Evolutionary conservation across 768 basidiomycete species (phyloP).

Genomic region (Suillus alpinus): DNA sequence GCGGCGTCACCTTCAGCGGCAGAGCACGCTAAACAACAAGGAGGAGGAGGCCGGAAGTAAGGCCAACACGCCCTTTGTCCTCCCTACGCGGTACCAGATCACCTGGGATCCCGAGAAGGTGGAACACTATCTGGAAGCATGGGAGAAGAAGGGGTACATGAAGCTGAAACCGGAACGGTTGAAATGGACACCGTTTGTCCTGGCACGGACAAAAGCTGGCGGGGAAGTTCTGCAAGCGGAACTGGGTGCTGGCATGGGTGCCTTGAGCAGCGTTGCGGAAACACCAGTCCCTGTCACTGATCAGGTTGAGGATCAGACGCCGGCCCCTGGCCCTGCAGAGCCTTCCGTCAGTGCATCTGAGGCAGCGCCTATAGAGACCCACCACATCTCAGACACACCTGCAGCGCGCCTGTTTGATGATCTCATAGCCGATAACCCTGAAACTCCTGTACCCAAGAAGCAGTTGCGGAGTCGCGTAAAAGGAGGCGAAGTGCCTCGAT

Average conservation of each 20-base stretch:
- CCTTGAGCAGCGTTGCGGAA: conserved; percentile 4
- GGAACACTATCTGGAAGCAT: conserved; percentile 57
- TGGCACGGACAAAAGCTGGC: conserved; percentile 44
- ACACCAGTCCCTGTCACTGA: conserved; percentile 15
- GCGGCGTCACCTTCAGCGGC: conserved; percentile 59
- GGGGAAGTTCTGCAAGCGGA: conserved; percentile 25
- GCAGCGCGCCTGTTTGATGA: conserved; percentile 34
- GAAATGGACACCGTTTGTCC: conserved; percentile 92
- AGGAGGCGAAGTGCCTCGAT: conserved; percentile 11
- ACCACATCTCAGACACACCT: conserved; percentile 12
- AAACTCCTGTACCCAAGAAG: conserved; percentile 17
- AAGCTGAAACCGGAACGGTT: conserved; percentile 77
- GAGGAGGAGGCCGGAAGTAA: conserved; percentile 32
- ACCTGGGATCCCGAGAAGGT: conserved; percentile 70
- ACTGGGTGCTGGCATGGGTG: conserved; percentile 12
- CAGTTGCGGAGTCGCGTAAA: conserved; percentile 15
- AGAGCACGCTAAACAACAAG: conserved; percentile 47
- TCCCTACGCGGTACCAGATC: conserved; percentile 72
- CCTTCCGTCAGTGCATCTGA: conserved; percentile 16
- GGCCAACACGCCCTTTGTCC: conserved; percentile 52
- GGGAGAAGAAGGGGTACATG: conserved; percentile 79
- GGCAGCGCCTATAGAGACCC: conserved; percentile 1
- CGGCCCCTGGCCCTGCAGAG: conserved; percentile 14
- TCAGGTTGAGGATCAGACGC: conserved; percentile 20
- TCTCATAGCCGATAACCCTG: conserved; percentile 13